These are phyloP conservation scores for Alternaria sp. DNA, from an alignment of 2,329 filamentous ascomycete species.

Conservation along the genomic window DNA sequence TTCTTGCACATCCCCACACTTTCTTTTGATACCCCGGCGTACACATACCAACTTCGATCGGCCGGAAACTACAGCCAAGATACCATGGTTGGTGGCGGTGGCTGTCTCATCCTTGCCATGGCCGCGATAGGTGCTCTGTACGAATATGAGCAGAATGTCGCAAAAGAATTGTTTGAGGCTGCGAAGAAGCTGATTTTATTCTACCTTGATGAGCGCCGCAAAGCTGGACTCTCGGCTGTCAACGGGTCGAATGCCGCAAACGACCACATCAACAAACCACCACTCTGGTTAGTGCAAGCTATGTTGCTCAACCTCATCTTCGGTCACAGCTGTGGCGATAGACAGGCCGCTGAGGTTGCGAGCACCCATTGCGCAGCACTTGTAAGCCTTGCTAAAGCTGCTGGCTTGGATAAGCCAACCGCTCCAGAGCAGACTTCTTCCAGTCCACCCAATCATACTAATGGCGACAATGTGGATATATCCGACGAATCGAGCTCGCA, in stretches of 20 bases:
- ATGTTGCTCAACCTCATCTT: slow-evolving; percentile 97
- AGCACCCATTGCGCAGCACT: slow-evolving; percentile 90
- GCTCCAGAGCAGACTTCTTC: slow-evolving; percentile 26
- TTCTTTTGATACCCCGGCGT: slow-evolving; percentile 81
- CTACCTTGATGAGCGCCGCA: slow-evolving; percentile 89
- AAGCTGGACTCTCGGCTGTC: slow-evolving; percentile 75
- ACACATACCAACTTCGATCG: slow-evolving; percentile 65
- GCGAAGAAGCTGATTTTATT: slow-evolving; percentile 95
- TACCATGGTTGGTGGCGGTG: slow-evolving; percentile 74
- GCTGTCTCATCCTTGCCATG: slow-evolving; percentile 86
- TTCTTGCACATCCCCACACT: slow-evolving; percentile 92
- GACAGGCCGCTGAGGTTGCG: slow-evolving; percentile 87
- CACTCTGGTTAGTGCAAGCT: slow-evolving; percentile 93
- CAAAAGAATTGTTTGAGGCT: slow-evolving; percentile 86
- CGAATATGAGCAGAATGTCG: slow-evolving; percentile 79
- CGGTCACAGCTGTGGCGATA: slow-evolving; percentile 92
- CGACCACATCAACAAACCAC: slow-evolving; percentile 73
- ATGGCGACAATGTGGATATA: slow-evolving; percentile 66
- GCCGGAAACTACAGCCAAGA: slow-evolving; percentile 61
- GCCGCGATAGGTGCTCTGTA: slow-evolving; percentile 87
- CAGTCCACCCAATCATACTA: slow-evolving; percentile 28
- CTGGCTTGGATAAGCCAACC: slow-evolving; percentile 71
- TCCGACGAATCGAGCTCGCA: slow-evolving; percentile 51
- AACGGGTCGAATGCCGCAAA: slow-evolving; percentile 58
- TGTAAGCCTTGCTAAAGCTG: slow-evolving; percentile 87